Evolutionary conservation across 768 basidiomycete species (phyloP), one percentile per base, ranked within the genome.

Genomic region (Termitomyces sp.): DNA sequence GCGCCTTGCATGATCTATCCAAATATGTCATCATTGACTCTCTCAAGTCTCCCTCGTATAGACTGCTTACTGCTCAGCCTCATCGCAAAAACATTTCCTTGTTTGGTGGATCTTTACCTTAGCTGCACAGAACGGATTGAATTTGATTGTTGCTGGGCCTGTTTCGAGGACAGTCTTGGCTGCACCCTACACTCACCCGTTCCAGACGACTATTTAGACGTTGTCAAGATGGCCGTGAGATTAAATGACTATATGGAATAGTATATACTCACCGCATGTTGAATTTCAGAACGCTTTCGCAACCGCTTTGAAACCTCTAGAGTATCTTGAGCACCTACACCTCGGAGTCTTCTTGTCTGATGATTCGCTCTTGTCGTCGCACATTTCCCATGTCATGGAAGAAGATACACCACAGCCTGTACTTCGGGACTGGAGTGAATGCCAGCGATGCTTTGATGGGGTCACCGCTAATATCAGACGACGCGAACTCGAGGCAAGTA

Each of bases 261-360:
- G 37, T 44, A 52, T 44, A 53, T 46, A 26, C 36, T 57, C 33
- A 57, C 33, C 30, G 14, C 18, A 32, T 44, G 32, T 32, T 47
- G 3, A 16, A 20, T 30, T 24, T 26, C 50, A 86, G 85, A 65
- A 59, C 52, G 67, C 72, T 26, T 82, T 80, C 50, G 77, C 75
- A 8, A 70, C 62, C 10, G 75, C 74, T n/a, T 68, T 86, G 20
- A 69, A 69, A 60, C 72, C 82, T 18, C 74, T 89, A 12, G 70
- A 65, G 47, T 72, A 73, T 12, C 74, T 89, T 10, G 67, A 72
- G 16, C 68, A 79, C 57, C 75, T 89, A 16, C 80, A 82, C 62
- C 71, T 89, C 22, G 88, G 88, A 0, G 72, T 89, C 47, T 85
- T 83, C 64, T 79, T 89, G 20, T 88, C 87, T 0, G 76, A 80